Percentiles rank a stretch among this genome's conserved stretches.
phyloP scores from a whole-genome alignment of 306 rosid genomes.

The Castanea sativa region DNA sequence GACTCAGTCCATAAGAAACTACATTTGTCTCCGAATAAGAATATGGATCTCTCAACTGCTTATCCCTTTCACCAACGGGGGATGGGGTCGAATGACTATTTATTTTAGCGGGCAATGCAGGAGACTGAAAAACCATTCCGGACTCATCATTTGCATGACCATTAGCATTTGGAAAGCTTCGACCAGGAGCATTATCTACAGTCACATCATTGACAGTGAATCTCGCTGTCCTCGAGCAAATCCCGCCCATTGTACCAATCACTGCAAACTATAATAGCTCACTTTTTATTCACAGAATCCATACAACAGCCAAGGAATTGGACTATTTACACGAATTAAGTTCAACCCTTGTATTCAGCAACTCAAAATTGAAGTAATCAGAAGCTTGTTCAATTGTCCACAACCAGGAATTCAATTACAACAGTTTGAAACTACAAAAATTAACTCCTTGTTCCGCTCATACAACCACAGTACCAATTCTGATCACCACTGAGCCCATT shows the following conservation, averaged over 20 bases:
- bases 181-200: constrained; percentile 50
- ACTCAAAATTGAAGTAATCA: constrained; percentile 20
- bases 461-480: constrained; percentile 41
- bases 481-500: constrained; percentile 63
- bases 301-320: constrained; percentile 34
- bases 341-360: neutral
- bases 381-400: constrained; percentile 17
- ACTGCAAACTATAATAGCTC: constrained; percentile 24
- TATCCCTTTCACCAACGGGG: constrained; percentile 50
- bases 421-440: neutral
- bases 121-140: constrained; percentile 41
- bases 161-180: constrained; percentile 53
- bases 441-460: constrained; percentile 9
- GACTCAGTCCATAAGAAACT: constrained; percentile 43
- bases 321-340: neutral
- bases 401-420: constrained; percentile 33
- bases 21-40: constrained; percentile 47
- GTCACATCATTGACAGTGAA: constrained; percentile 51
- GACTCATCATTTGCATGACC: constrained; percentile 55
- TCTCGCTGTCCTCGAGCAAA: constrained; percentile 84
- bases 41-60: constrained; percentile 61
- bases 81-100: constrained; percentile 41
- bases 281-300: constrained; percentile 42
- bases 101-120: constrained; percentile 36
- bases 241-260: constrained; percentile 70